phyloP scores from a whole-genome alignment of 2,329 filamentous ascomycete species.

The Pseudogymnoascus sp. region DNA sequence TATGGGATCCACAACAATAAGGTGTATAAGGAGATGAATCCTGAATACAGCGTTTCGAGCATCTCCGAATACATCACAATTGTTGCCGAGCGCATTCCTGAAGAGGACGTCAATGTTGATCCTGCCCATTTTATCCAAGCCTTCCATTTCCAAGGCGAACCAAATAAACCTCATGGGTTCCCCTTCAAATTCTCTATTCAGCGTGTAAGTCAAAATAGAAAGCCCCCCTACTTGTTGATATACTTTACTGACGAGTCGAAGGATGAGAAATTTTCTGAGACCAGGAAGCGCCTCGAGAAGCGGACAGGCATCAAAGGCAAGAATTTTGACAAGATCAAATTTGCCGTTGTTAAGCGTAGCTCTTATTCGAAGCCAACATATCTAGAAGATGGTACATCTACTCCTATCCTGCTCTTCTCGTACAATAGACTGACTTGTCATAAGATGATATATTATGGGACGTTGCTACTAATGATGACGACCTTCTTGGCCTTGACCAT shows the following conservation, averaged over 20 bases:
- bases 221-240: background rate
- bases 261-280: slow-evolving; percentile 82
- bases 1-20: slow-evolving; percentile 79
- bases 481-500: slow-evolving; percentile 58
- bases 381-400: slow-evolving; percentile 71
- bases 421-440: slow-evolving; percentile 12
- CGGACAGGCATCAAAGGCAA: slow-evolving; percentile 94
- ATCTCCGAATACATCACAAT: slow-evolving; percentile 81
- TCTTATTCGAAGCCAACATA: slow-evolving; percentile 73
- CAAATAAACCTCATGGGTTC: slow-evolving; percentile 73
- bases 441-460: slow-evolving; percentile 53
- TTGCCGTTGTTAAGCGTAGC: slow-evolving; percentile 66
- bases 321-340: slow-evolving; percentile 97
- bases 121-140: slow-evolving; percentile 61
- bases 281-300: slow-evolving; percentile 88
- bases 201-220: slow-evolving; percentile 47
- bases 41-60: slow-evolving; percentile 65
- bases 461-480: slow-evolving; percentile 45
- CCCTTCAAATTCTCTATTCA: slow-evolving; percentile 87
- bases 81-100: slow-evolving; percentile 72
- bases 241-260: slow-evolving; percentile 28
- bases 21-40: slow-evolving; percentile 68
- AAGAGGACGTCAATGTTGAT: slow-evolving; percentile 56
- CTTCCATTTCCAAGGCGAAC: slow-evolving; percentile 90
- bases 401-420: background rate